Evolutionary conservation across 2,329 filamentous ascomycete species (phyloP).

Genomic region (Sporothrix pseudoabietina): DNA sequence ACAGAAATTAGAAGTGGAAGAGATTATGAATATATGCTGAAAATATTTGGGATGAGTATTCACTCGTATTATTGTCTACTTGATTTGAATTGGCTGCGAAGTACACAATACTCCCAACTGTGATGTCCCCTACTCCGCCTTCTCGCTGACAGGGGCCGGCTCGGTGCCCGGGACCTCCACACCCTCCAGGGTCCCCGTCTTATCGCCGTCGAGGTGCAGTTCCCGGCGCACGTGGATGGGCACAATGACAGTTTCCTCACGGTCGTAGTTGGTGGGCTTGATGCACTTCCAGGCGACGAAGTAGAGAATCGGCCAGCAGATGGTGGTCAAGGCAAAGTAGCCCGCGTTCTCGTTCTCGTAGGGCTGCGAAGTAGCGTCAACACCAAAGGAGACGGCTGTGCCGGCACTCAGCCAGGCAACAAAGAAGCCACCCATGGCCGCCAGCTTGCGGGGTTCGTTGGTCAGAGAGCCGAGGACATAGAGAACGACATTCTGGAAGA

Average conservation of each 20-base stretch:
- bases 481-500: constrained; percentile 40
- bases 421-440: constrained; percentile 26
- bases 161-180: constrained; percentile 1
- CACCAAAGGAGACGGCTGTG: constrained; percentile 25
- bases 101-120: not conserved
- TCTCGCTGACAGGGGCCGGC: not conserved
- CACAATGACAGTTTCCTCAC: constrained; percentile 21
- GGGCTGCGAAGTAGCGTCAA: constrained; percentile 23
- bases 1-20: not conserved
- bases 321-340: constrained; percentile 26
- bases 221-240: constrained; percentile 25
- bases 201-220: constrained; percentile 12
- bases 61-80: not conserved
- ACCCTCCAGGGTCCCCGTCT: constrained; percentile 4
- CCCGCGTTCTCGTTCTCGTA: constrained; percentile 27
- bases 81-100: not conserved
- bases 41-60: not conserved
- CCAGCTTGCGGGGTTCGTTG: constrained; percentile 35
- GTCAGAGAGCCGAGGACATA: constrained; percentile 40
- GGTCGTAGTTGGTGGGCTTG: constrained; percentile 27
- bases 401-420: constrained; percentile 23
- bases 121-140: not conserved
- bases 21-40: not conserved
- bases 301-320: constrained; percentile 25
- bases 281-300: constrained; percentile 27